Evolutionary conservation across 1,284 basidiomycete species (phyloP).

Genomic region (Papiliotrema nemorosa): DNA sequence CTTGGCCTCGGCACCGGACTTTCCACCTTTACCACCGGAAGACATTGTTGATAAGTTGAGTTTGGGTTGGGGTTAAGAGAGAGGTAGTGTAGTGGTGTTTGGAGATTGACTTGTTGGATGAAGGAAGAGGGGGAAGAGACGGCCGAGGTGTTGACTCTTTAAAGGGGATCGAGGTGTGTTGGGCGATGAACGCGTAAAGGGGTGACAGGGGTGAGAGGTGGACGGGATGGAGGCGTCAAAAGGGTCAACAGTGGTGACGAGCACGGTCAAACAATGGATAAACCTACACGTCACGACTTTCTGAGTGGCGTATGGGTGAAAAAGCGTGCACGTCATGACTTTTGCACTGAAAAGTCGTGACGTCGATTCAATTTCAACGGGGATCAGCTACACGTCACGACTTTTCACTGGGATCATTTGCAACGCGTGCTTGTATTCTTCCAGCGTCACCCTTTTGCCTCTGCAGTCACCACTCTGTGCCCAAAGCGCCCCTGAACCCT

Average conservation of each 20-base stretch:
- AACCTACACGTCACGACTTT: conserved; percentile 8
- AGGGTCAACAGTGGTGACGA: conserved; percentile 1
- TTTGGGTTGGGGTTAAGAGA: conserved; percentile 16
- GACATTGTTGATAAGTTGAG: conserved; percentile 54
- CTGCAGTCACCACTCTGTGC: too few species aligned
- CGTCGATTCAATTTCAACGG: not conserved
- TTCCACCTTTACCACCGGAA: conserved; percentile 55
- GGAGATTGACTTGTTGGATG: conserved; percentile 11
- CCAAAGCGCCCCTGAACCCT: too few species aligned
- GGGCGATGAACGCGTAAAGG: not conserved
- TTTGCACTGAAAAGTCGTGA: not conserved
- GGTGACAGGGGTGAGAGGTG: not conserved
- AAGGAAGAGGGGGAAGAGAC: conserved; percentile 9
- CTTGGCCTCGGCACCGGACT: conserved; percentile 53
- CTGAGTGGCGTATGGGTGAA: not conserved
- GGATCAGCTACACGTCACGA: not conserved
- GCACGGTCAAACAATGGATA: not conserved
- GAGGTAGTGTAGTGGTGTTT: conserved; percentile 7
- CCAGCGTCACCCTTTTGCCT: not conserved
- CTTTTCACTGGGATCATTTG: not conserved
- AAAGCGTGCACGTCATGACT: not conserved
- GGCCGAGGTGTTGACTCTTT: not conserved
- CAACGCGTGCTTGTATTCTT: not conserved
- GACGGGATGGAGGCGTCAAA: not conserved
- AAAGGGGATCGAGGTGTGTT: not conserved